These are phyloP conservation scores for Hyphodiscus sp. DNA, from an alignment of 2,329 filamentous ascomycete species.

Conservation along the genomic window DNA sequence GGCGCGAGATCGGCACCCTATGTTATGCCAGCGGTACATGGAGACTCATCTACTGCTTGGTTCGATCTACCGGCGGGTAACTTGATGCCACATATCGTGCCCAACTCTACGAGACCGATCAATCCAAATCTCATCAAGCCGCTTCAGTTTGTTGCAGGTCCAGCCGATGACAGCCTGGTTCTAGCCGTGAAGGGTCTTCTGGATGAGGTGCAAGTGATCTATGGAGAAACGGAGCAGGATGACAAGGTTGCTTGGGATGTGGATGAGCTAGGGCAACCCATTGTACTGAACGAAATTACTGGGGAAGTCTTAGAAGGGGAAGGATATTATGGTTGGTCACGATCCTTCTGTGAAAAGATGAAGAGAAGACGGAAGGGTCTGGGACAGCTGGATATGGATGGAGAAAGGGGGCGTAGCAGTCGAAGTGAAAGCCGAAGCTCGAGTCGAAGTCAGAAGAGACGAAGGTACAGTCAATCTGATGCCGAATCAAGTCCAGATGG, in stretches of 20 bases:
- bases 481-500: conserved; percentile 15
- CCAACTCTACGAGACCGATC: conserved; percentile 69
- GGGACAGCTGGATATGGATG: conserved; percentile 8
- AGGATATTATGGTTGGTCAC: conserved; percentile 86
- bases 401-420: conserved; percentile 9
- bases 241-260: conserved; percentile 52
- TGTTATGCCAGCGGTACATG: conserved; percentile 69
- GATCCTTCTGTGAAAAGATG: conserved; percentile 75
- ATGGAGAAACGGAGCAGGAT: conserved; percentile 44
- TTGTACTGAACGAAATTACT: conserved; percentile 59
- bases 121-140: conserved; percentile 64
- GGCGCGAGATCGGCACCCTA: conserved; percentile 58
- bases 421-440: conserved; percentile 21
- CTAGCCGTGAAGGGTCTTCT: conserved; percentile 66
- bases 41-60: conserved; percentile 66
- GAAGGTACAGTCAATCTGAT: conserved; percentile 24
- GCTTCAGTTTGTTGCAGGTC: conserved; percentile 61
- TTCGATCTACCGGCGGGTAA: conserved; percentile 79
- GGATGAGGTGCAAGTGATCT: conserved; percentile 63
- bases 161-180: conserved; percentile 59
- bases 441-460: conserved; percentile 24
- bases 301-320: conserved; percentile 56
- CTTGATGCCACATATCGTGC: conserved; percentile 71
- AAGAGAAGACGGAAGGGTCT: conserved; percentile 43
- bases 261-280: conserved; percentile 67